These are phyloP conservation scores for Penicillium frequentans DNA, from an alignment of 2,329 filamentous ascomycete genomes.

Conservation along the genomic window DNA sequence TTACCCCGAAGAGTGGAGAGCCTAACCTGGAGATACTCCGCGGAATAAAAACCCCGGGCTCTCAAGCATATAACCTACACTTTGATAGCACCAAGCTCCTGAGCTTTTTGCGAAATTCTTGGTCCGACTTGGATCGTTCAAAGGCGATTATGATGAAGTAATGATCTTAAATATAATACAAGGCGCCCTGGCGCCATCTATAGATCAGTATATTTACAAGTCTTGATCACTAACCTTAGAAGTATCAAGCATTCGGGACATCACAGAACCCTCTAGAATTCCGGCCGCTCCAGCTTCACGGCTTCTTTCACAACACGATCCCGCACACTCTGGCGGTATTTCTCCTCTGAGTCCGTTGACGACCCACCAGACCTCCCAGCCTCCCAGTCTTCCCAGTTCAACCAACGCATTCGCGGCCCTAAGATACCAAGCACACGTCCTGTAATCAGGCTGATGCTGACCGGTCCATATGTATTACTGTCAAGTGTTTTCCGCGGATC, in stretches of 20 bases:
- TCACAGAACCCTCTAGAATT: not conserved
- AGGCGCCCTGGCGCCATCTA: not conserved
- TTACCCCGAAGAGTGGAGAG: not conserved
- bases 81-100: too few species aligned
- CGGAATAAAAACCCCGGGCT: not conserved
- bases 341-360: constrained; percentile 25
- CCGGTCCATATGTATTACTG: constrained; percentile 87
- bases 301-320: constrained; percentile 39
- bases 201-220: constrained; percentile 1
- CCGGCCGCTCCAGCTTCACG: constrained; percentile 35
- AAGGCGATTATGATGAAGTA: not conserved
- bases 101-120: too few species aligned
- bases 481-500: constrained; percentile 69
- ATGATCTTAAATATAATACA: not conserved
- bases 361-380: constrained; percentile 20
- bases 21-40: not conserved
- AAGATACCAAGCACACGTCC: constrained; percentile 73
- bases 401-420: constrained; percentile 55
- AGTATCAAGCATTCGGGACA: not conserved
- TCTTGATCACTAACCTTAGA: not conserved
- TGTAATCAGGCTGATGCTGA: constrained; percentile 71
- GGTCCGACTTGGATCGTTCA: not conserved
- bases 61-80: too few species aligned
- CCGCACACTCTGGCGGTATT: constrained; percentile 36
- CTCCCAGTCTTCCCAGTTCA: constrained; percentile 42